Evolutionary conservation across 2,329 filamentous ascomycete species (phyloP).

Genomic region (Zelopaecilomyces penicillatus): DNA sequence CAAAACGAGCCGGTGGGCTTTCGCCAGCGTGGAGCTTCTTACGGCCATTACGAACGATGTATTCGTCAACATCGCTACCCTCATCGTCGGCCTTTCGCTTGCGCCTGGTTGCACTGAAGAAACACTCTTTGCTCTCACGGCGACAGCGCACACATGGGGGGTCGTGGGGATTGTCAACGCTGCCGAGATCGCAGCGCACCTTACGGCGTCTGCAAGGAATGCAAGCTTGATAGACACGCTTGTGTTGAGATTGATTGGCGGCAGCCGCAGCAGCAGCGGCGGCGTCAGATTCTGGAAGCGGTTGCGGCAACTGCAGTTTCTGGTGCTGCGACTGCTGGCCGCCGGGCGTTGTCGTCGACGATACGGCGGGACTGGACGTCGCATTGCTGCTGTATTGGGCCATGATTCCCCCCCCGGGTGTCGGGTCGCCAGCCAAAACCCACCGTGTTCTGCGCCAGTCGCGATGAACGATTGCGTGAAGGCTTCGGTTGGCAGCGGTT

Average conservation of each 20-base stretch:
- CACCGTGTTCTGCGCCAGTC: conserved; percentile 1
- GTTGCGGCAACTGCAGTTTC: conserved; percentile 11
- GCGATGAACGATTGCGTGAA: conserved; percentile 4
- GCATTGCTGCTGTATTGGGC: conserved; percentile 13
- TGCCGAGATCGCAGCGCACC: conserved; percentile 55
- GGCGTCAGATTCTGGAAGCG: conserved; percentile 5
- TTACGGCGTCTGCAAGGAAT: conserved; percentile 55
- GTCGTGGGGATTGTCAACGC: conserved; percentile 88
- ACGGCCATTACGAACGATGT: conserved; percentile 63
- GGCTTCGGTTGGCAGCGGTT: conserved; percentile 29
- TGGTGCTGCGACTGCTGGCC: conserved; percentile 10
- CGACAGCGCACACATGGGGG: conserved; percentile 91
- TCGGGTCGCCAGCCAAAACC: conserved; percentile 4
- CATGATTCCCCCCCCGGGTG: conserved; percentile 8
- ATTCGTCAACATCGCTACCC: conserved; percentile 50
- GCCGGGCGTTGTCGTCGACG: conserved; percentile 10
- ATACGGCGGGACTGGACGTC: conserved; percentile 12
- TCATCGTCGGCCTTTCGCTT: conserved; percentile 71
- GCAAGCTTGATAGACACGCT: conserved; percentile 56
- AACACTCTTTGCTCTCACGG: conserved; percentile 92
- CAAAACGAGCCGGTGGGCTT: conserved; percentile 34
- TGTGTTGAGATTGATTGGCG: conserved; percentile 34
- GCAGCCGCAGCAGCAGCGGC: conserved; percentile 7
- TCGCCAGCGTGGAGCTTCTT: conserved; percentile 51
- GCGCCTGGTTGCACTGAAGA: conserved; percentile 87